A percentile compares a stretch with the other conserved stretches of the same genome.
Conservation (phyloP, 129 eudicot genomes). For the Deinandra increscens region DNA sequence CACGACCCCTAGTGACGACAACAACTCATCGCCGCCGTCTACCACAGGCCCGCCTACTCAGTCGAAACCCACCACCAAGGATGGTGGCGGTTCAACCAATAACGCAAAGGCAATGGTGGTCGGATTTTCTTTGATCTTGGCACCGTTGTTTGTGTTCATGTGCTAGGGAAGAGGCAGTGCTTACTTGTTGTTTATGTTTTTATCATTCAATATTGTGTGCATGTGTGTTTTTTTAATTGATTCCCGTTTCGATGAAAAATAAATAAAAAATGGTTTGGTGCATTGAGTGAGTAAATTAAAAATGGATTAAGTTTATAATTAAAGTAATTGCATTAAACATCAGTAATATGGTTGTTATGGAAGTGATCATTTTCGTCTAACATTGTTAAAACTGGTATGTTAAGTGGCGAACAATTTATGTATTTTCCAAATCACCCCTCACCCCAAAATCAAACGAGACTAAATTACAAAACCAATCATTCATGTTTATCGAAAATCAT, state of each 20-base stretch:
- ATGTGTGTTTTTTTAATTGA: not conserved
- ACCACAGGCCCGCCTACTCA: constrained; percentile 29
- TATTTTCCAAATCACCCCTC: too few relatives aligned
- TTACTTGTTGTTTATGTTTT: constrained; percentile 26
- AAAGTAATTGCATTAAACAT: too few relatives aligned
- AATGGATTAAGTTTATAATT: too few relatives aligned
- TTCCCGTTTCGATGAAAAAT: not conserved
- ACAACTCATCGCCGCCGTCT: constrained; percentile 32
- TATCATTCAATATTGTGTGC: constrained; percentile 3
- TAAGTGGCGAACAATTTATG: too few relatives aligned
- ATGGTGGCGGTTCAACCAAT: constrained; percentile 18
- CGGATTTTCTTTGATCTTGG: constrained; percentile 32
- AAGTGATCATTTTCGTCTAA: too few relatives aligned
- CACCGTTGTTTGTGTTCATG: constrained; percentile 45
- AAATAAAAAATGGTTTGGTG: not conserved
- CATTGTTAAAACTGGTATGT: too few relatives aligned
- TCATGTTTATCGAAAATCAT: too few relatives aligned
- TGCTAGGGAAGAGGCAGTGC: constrained; percentile 98
- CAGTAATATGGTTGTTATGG: too few relatives aligned
- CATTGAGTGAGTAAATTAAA: too few relatives aligned
- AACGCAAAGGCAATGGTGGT: constrained; percentile 19
- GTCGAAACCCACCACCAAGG: constrained; percentile 28
- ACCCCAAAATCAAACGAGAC: too few relatives aligned
- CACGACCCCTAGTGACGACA: constrained; percentile 18
- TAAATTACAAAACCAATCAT: too few relatives aligned